A percentile compares a stretch with the other conserved stretches of the same genome.
Evolutionary conservation across 1,284 basidiomycete species (phyloP).

Genomic region (Melampsora americana): DNA sequence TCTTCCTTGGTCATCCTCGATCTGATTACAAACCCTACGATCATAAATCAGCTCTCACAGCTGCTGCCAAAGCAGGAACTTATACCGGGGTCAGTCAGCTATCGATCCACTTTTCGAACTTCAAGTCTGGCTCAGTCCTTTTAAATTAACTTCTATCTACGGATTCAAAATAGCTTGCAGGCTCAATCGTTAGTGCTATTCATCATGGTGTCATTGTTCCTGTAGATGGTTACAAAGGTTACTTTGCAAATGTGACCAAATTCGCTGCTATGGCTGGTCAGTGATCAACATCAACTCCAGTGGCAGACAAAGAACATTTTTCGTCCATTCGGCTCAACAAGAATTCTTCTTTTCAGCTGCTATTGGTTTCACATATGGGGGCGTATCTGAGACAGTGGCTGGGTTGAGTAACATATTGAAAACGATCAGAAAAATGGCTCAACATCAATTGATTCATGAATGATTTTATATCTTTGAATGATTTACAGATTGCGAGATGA

Average conservation of each 20-base stretch:
- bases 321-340: background rate
- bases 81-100: conserved; percentile 39
- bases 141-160: background rate
- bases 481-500: conserved; percentile 23
- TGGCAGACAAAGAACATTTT: background rate
- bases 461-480: background rate
- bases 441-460: background rate
- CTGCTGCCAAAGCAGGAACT: conserved; percentile 19
- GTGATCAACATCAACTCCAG: background rate
- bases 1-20: conserved; percentile 36
- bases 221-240: conserved; percentile 37
- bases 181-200: conserved; percentile 33
- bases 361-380: conserved; percentile 38
- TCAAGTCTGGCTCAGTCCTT: background rate
- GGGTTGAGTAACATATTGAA: conserved; percentile 12
- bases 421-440: background rate
- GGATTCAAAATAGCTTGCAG: conserved; percentile 18
- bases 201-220: conserved; percentile 42
- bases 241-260: conserved; percentile 17
- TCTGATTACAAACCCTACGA: conserved; percentile 22
- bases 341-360: conserved; percentile 16
- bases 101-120: background rate
- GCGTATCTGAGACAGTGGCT: conserved; percentile 24
- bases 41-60: conserved; percentile 16
- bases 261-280: conserved; percentile 39